Evolutionary conservation across 2,329 filamentous ascomycete species (phyloP).

Genomic region (Nothophaeocryptopus gaeumannii): DNA sequence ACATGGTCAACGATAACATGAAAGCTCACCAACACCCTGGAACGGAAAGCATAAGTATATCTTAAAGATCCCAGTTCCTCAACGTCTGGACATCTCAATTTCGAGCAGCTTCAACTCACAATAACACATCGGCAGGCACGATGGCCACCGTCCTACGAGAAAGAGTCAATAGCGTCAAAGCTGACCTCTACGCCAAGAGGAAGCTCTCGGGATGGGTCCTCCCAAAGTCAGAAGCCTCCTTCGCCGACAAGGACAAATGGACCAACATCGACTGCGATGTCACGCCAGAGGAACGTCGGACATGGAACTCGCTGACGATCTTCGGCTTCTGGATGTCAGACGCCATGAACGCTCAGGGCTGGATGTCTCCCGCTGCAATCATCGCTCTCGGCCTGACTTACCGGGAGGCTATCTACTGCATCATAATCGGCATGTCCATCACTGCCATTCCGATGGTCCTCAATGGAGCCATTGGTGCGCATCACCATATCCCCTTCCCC

Average conservation of each 20-base stretch:
- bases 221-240: constrained; percentile 39
- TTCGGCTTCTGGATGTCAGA: constrained; percentile 49
- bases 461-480: constrained; percentile 48
- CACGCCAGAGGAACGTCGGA: constrained; percentile 45
- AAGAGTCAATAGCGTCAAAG: constrained; percentile 33
- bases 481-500: constrained; percentile 56
- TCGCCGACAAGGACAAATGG: constrained; percentile 42
- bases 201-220: constrained; percentile 42
- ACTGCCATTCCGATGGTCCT: constrained; percentile 29
- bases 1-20: too few species aligned
- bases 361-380: constrained; percentile 48
- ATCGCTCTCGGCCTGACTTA: constrained; percentile 47
- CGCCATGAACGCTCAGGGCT: constrained; percentile 46
- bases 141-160: constrained; percentile 26
- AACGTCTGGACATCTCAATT: too few species aligned
- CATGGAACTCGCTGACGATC: constrained; percentile 44
- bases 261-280: constrained; percentile 48
- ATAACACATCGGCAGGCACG: background rate
- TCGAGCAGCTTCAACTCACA: background rate
- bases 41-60: too few species aligned
- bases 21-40: too few species aligned
- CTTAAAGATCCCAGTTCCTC: too few species aligned
- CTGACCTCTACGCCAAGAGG: constrained; percentile 35
- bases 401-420: constrained; percentile 37
- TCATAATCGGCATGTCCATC: constrained; percentile 36